Evolutionary conservation across 1,284 basidiomycete species (phyloP).

Genomic region (Tilletia setariae): DNA sequence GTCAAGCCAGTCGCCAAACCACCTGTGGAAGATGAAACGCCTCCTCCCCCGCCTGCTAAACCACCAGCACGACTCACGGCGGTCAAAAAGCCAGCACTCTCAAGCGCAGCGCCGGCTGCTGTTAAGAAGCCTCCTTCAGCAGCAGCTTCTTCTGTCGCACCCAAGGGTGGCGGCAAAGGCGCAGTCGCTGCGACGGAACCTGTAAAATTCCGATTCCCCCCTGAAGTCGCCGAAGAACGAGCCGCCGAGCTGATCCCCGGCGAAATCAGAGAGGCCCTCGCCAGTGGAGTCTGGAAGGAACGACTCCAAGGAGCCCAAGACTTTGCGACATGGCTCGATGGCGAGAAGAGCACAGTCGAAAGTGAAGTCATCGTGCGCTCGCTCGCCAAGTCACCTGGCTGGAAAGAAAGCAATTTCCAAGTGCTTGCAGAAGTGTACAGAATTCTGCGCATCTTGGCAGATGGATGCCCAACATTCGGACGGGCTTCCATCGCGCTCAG

Average conservation of each 20-base stretch:
- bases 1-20: slow-evolving; percentile 7
- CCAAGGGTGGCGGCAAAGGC: slow-evolving; percentile 56
- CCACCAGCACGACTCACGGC: slow-evolving; percentile 2
- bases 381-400: slow-evolving; percentile 83
- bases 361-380: slow-evolving; percentile 87
- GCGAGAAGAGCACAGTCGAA: slow-evolving; percentile 68
- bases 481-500: slow-evolving; percentile 79
- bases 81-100: not conserved
- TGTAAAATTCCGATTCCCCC: slow-evolving; percentile 84
- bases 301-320: slow-evolving; percentile 82
- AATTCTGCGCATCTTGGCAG: slow-evolving; percentile 65
- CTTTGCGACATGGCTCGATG: slow-evolving; percentile 77
- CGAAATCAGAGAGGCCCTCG: slow-evolving; percentile 69
- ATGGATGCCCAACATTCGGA: slow-evolving; percentile 76
- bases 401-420: slow-evolving; percentile 98
- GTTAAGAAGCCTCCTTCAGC: slow-evolving; percentile 24
- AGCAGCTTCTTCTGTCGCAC: slow-evolving; percentile 13
- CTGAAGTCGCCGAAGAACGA: slow-evolving; percentile 85
- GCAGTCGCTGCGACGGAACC: slow-evolving; percentile 66
- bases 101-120: slow-evolving; percentile 22
- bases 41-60: slow-evolving; percentile 20
- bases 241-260: slow-evolving; percentile 73
- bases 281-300: slow-evolving; percentile 88
- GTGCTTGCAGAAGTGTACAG: slow-evolving; percentile 49
- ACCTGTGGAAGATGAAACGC: not conserved